These are phyloP conservation scores for Elymus sibiricus DNA, from an alignment of 176 grass and related monocot genomes.

Conservation along the genomic window DNA sequence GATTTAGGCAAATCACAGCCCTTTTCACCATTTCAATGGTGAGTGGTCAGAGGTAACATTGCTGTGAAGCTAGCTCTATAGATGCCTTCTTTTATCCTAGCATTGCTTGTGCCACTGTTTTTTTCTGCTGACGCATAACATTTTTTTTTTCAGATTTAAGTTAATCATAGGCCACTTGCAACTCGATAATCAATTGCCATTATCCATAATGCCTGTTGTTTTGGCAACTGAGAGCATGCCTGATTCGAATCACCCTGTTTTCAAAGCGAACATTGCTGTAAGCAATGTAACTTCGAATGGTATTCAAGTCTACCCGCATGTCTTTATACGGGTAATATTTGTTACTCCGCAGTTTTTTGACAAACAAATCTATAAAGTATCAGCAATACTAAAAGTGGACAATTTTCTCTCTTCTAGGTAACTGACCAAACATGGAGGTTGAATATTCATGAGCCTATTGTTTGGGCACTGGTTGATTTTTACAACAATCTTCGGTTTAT, in stretches of 20 bases:
- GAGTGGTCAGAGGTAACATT: neutral
- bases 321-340: constrained; percentile 79
- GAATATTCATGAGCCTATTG: constrained; percentile 97
- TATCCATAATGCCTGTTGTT: constrained; percentile 92
- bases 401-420: constrained; percentile 53
- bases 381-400: constrained; percentile 5
- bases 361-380: constrained; percentile 13
- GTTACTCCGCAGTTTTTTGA: constrained; percentile 24
- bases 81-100: neutral
- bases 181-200: constrained; percentile 95
- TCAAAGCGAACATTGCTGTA: constrained; percentile 89
- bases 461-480: constrained; percentile 93
- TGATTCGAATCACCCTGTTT: constrained; percentile 78
- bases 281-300: constrained; percentile 81
- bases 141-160: constrained; percentile 88
- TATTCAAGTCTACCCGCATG: constrained; percentile 82
- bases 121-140: neutral
- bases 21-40: constrained; percentile 1
- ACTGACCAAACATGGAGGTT: constrained; percentile 81
- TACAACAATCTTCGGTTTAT: constrained; percentile 77
- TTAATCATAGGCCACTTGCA: constrained; percentile 83
- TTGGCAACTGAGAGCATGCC: constrained; percentile 72
- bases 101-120: neutral
- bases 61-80: neutral
- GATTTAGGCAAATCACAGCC: neutral